Conservation (phyloP, 2,329 filamentous ascomycete species). For the Aureobasidium leucospermi region DNA sequence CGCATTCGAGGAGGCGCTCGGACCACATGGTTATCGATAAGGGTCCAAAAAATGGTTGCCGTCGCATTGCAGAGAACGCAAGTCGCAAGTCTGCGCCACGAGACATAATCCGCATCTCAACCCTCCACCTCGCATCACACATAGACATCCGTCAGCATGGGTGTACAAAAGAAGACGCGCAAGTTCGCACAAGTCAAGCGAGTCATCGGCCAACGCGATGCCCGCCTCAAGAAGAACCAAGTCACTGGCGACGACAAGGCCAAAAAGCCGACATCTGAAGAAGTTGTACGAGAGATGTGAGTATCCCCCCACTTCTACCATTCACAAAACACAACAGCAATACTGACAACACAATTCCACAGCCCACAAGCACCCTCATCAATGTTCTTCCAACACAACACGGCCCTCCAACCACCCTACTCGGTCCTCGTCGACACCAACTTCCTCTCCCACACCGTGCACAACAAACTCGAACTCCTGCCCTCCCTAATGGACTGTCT, state of each 20-base stretch:
- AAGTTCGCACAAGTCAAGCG: constrained; percentile 85
- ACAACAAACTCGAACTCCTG: constrained; percentile 80
- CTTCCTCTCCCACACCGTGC: constrained; percentile 84
- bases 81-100: neutral
- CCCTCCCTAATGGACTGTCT: constrained; percentile 90
- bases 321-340: neutral
- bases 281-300: constrained; percentile 67
- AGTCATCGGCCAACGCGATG: constrained; percentile 74
- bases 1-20: too few species aligned
- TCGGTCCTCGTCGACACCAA: constrained; percentile 78
- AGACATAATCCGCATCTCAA: neutral
- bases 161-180: constrained; percentile 79
- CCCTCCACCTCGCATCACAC: neutral
- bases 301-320: constrained; percentile 18
- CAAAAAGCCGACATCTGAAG: constrained; percentile 50
- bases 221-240: constrained; percentile 74
- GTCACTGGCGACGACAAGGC: constrained; percentile 54
- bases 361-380: constrained; percentile 36
- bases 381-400: constrained; percentile 87
- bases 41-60: too few species aligned
- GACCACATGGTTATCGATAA: too few species aligned
- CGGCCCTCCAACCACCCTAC: constrained; percentile 77
- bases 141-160: constrained; percentile 51
- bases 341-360: constrained; percentile 15
- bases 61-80: too few species aligned